A percentile compares a stretch with the other conserved stretches of the same genome.
These are phyloP conservation scores for Fonsecaea pugnacius DNA, from an alignment of 2,329 filamentous ascomycete genomes.

Conservation along the genomic window DNA sequence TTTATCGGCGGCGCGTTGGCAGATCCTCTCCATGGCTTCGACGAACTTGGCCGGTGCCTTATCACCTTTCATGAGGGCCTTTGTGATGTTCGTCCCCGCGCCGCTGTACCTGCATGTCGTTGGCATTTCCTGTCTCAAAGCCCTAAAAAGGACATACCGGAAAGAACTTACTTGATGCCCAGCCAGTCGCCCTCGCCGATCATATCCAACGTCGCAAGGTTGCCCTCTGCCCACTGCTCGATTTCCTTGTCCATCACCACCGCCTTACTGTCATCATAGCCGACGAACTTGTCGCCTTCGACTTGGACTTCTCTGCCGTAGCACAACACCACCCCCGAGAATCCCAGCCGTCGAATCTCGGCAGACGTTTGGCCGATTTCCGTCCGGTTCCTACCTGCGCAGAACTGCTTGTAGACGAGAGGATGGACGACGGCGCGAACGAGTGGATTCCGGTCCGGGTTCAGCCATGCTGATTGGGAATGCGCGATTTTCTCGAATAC, in stretches of 20 bases:
- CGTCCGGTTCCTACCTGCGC: conserved; percentile 55
- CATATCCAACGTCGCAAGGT: conserved; percentile 59
- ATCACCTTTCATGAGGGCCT: conserved; percentile 47
- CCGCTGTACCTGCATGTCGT: conserved; percentile 50
- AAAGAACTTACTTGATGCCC: conserved; percentile 54
- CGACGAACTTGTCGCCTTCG: conserved; percentile 40
- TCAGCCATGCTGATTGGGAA: conserved; percentile 50
- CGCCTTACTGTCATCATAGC: conserved; percentile 43
- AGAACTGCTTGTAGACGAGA: conserved; percentile 62
- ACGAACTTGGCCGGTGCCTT: conserved; percentile 49
- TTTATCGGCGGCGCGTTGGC: conserved; percentile 48
- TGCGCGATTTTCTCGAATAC: conserved; percentile 48
- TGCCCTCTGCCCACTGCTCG: conserved; percentile 58
- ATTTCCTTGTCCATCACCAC: conserved; percentile 40
- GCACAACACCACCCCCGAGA: conserved; percentile 57
- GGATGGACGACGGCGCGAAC: conserved; percentile 52
- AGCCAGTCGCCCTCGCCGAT: conserved; percentile 57
- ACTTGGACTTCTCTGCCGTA: conserved; percentile 58
- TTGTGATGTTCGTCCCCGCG: conserved; percentile 50
- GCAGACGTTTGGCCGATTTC: conserved; percentile 55
- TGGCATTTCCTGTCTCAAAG: conserved; percentile 13
- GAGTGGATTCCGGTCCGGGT: conserved; percentile 55
- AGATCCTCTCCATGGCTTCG: conserved; percentile 50
- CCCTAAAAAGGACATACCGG: not conserved
- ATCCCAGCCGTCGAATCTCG: conserved; percentile 56